Conservation (phyloP, 148 eudicot genomes). For the Nepenthes mirabilis region DNA sequence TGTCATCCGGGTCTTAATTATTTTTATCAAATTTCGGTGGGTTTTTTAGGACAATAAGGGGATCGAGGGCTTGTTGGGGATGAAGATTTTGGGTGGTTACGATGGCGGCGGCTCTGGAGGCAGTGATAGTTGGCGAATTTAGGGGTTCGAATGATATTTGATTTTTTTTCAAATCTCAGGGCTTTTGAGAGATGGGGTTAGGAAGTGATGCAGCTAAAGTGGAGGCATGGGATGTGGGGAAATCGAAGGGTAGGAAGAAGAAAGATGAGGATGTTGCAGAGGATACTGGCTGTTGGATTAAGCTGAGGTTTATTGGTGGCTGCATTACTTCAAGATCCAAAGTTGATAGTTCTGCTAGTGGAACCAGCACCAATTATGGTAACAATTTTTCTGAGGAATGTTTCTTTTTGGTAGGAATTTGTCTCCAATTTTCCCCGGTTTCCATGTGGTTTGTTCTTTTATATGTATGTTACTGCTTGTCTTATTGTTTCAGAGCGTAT, state of each 20-base stretch:
- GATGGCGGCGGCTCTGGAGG: conserved; percentile 5
- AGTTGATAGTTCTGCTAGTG: conserved; percentile 78
- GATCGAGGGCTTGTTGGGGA: conserved; percentile 6
- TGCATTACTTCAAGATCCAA: conserved; percentile 94
- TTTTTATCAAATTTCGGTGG: conserved; percentile 15
- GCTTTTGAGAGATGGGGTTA: conserved; percentile 45
- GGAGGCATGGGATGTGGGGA: conserved; percentile 50
- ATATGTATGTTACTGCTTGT: no score
- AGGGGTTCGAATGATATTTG: conserved; percentile 22
- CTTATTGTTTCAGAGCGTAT: no score
- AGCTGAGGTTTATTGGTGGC: conserved; percentile 59
- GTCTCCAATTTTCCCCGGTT: no score
- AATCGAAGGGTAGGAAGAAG: conserved; percentile 38
- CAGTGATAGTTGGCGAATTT: background rate
- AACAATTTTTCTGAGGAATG: conserved; percentile 4
- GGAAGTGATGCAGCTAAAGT: conserved; percentile 39
- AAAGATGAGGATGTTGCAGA: conserved; percentile 31
- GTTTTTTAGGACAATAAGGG: conserved; percentile 9
- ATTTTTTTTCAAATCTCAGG: conserved; percentile 16
- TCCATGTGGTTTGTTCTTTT: no score
- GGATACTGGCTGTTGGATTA: conserved; percentile 83
- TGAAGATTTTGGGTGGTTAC: conserved; percentile 10
- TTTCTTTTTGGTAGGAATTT: conserved; percentile 1
- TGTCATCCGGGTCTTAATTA: conserved; percentile 24
- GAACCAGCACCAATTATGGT: conserved; percentile 60